Conservation (phyloP, 306 rosid genomes). For the Benincasa hispida region DNA sequence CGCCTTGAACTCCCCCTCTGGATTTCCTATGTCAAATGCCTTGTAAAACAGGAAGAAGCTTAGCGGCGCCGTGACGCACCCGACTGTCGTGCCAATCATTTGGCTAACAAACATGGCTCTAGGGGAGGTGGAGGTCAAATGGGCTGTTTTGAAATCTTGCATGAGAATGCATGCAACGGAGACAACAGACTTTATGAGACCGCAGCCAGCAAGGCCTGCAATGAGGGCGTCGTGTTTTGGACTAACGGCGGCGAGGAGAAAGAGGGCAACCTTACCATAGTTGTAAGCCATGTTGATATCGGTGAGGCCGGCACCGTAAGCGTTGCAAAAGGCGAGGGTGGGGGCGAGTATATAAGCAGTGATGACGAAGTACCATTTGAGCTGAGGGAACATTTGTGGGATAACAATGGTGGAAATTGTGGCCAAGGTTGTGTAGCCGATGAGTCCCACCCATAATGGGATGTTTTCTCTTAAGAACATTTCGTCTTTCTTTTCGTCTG, state of each 20-base stretch:
- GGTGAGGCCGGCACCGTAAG: conserved; percentile 88
- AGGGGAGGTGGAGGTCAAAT: conserved; percentile 67
- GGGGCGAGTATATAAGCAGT: conserved; percentile 55
- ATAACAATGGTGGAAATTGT: conserved; percentile 34
- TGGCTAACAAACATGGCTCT: conserved; percentile 85
- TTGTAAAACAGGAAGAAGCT: conserved; percentile 75
- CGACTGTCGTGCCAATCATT: conserved; percentile 57
- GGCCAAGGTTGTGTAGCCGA: conserved; percentile 23
- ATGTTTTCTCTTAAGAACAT: conserved; percentile 52
- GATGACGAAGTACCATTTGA: conserved; percentile 36
- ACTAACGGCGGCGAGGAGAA: conserved; percentile 47
- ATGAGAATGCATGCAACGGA: conserved; percentile 73
- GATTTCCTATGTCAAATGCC: conserved; percentile 61
- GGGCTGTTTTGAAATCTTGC: conserved; percentile 93
- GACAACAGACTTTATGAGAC: conserved; percentile 56
- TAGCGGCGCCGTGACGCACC: conserved; percentile 62
- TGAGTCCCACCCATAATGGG: conserved; percentile 40
- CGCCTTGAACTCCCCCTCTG: conserved; percentile 77
- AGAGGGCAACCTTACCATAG: conserved; percentile 82
- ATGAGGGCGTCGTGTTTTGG: conserved; percentile 31
- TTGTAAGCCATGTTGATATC: conserved; percentile 95
- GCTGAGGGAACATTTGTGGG: conserved; percentile 51
- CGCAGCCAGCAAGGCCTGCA: conserved; percentile 69
- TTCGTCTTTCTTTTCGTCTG: conserved; percentile 30
- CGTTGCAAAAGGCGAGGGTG: conserved; percentile 87